Percentiles rank a stretch among this genome's conserved stretches.
Conservation (phyloP, 495 filamentous ascomycete genomes). For the Hypomontagnella submonticulosa region DNA sequence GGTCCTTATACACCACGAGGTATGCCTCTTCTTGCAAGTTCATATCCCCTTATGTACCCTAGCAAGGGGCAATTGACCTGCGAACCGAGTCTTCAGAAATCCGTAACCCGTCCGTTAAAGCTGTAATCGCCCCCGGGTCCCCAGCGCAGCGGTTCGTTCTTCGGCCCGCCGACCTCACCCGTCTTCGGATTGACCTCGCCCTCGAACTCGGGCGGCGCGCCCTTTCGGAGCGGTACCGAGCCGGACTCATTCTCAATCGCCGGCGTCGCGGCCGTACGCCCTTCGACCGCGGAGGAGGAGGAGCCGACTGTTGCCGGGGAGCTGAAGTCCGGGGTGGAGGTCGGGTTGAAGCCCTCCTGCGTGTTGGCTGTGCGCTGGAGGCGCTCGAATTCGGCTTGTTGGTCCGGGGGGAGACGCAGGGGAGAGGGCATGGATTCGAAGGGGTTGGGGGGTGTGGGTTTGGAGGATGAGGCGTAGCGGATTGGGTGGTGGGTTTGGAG, state of each 20-base stretch:
- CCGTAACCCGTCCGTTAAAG: constrained; percentile 94
- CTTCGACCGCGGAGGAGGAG: neutral
- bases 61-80: too few species aligned
- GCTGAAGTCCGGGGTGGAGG: constrained; percentile 42
- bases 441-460: constrained; percentile 42
- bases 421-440: constrained; percentile 71
- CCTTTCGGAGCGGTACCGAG: constrained; percentile 52
- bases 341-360: constrained; percentile 46
- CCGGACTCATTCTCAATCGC: constrained; percentile 16
- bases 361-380: constrained; percentile 71
- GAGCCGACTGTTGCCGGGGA: too few species aligned
- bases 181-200: constrained; percentile 93
- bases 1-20: too few species aligned
- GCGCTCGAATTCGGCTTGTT: constrained; percentile 92
- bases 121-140: constrained; percentile 87
- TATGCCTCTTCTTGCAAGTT: too few species aligned
- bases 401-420: constrained; percentile 83
- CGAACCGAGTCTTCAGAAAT: constrained; percentile 71
- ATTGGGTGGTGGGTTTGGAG: constrained; percentile 12
- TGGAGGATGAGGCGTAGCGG: constrained; percentile 35
- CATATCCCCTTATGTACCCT: too few species aligned
- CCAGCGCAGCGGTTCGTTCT: constrained; percentile 96
- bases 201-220: constrained; percentile 90
- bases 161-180: constrained; percentile 95
- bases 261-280: neutral